Conservation (phyloP, 2,329 filamentous ascomycete species). For the Botrytis fabae region DNA sequence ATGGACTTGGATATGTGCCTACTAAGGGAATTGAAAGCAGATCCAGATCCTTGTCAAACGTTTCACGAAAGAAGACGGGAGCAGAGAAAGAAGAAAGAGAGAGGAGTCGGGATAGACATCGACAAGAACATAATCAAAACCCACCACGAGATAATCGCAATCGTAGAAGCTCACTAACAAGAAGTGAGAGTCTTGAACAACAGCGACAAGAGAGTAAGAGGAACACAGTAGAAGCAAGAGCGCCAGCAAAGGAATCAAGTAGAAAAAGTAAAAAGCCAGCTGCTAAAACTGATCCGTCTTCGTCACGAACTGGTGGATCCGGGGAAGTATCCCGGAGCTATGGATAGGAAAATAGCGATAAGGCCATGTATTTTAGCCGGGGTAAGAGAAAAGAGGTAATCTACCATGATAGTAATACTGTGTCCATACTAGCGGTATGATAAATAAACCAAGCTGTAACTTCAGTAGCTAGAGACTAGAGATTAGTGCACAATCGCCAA, state of each 20-base stretch:
- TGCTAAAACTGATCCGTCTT: neutral
- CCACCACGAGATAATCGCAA: too few species aligned
- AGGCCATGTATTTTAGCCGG: neutral
- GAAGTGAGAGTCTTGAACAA: neutral
- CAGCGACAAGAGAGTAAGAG: neutral
- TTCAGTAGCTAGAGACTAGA: neutral
- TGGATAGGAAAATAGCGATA: neutral
- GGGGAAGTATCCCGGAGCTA: accelerated
- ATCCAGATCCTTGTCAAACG: too few species aligned
- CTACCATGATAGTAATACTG: neutral
- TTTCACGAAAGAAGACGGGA: too few species aligned
- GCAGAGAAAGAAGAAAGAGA: too few species aligned
- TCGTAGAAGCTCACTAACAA: neutral
- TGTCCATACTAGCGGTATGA: neutral
- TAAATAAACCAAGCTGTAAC: neutral
- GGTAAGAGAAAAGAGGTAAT: neutral
- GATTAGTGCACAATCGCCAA: neutral
- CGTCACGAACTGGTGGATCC: neutral
- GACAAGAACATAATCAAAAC: too few species aligned
- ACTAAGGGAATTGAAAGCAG: too few species aligned
- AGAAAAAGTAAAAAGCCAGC: neutral
- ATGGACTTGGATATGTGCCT: too few species aligned
- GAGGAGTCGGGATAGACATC: too few species aligned
- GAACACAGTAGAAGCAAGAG: too few species aligned
- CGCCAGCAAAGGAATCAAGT: neutral